Conservation (phyloP, 371 early-diverging fungal species). For the Lichtheimia hyalospora region DNA sequence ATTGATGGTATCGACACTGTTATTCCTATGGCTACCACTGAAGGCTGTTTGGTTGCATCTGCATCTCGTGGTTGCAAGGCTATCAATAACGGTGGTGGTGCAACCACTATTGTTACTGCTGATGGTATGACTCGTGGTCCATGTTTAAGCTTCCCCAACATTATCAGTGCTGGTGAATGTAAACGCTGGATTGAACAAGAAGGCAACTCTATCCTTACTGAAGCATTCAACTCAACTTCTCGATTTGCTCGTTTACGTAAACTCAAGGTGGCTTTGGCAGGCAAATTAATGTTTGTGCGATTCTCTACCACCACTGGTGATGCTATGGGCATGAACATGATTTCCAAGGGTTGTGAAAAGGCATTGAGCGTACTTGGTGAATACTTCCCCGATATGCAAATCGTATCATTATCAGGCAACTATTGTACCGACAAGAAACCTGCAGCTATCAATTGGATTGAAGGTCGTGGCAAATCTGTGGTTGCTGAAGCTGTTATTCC, state of each 20-base stretch:
- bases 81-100: conserved; percentile 88
- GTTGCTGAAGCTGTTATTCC: conserved; percentile 88
- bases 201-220: conserved; percentile 67
- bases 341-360: conserved; percentile 92
- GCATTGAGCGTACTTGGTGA: conserved; percentile 62
- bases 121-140: conserved; percentile 97
- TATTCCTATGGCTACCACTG: conserved; percentile 97
- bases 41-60: conserved; percentile 93
- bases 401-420: conserved; percentile 89
- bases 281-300: conserved; percentile 78
- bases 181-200: conserved; percentile 77
- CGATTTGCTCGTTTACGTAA: conserved; percentile 83
- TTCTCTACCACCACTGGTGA: conserved; percentile 94
- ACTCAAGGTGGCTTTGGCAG: conserved; percentile 87
- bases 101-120: conserved; percentile 75
- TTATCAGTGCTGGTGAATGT: conserved; percentile 67
- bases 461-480: conserved; percentile 95
- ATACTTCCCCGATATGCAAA: conserved; percentile 73
- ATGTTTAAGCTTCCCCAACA: conserved; percentile 79
- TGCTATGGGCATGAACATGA: conserved; percentile 99
- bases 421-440: conserved; percentile 98
- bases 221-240: conserved; percentile 85
- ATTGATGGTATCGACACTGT: conserved; percentile 80
- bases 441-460: conserved; percentile 96
- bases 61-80: conserved; percentile 95